Percentiles rank a stretch among this genome's conserved stretches.
Conservation (phyloP, 2,329 filamentous ascomycete species). For the Trichophyton simii region DNA sequence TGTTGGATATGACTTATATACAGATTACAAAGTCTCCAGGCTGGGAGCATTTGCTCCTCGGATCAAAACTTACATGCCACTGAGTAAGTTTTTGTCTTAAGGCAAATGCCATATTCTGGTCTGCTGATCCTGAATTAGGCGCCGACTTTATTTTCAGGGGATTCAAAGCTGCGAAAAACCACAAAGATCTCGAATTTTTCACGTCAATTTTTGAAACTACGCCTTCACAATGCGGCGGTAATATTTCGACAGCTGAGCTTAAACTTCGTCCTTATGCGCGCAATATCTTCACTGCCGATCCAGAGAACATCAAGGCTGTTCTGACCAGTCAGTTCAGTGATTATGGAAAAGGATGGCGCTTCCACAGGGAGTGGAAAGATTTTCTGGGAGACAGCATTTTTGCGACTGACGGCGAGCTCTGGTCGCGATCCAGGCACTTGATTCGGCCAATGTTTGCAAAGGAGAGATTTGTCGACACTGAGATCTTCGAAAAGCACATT, state of each 20-base stretch:
- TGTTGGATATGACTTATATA: background rate
- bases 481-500: conserved; percentile 71
- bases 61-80: conserved; percentile 24
- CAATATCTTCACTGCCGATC: conserved; percentile 65
- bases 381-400: conserved; percentile 81
- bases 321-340: conserved; percentile 77
- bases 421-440: conserved; percentile 72
- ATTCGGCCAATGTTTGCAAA: conserved; percentile 79
- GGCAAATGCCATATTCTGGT: conserved; percentile 6
- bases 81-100: conserved; percentile 19
- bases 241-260: conserved; percentile 55
- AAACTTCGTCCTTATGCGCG: conserved; percentile 32
- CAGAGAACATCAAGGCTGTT: conserved; percentile 82
- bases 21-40: conserved; percentile 17
- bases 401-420: conserved; percentile 64
- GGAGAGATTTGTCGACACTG: conserved; percentile 69
- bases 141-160: conserved; percentile 52
- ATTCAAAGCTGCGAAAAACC: conserved; percentile 39
- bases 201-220: conserved; percentile 34
- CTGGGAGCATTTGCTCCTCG: conserved; percentile 27
- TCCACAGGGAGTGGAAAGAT: conserved; percentile 61
- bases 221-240: conserved; percentile 26
- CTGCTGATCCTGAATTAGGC: conserved; percentile 33
- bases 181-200: conserved; percentile 55
- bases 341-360: conserved; percentile 65